phyloP scores from a whole-genome alignment of 2,329 filamentous ascomycete genomes.

The Exophiala mesophila region DNA sequence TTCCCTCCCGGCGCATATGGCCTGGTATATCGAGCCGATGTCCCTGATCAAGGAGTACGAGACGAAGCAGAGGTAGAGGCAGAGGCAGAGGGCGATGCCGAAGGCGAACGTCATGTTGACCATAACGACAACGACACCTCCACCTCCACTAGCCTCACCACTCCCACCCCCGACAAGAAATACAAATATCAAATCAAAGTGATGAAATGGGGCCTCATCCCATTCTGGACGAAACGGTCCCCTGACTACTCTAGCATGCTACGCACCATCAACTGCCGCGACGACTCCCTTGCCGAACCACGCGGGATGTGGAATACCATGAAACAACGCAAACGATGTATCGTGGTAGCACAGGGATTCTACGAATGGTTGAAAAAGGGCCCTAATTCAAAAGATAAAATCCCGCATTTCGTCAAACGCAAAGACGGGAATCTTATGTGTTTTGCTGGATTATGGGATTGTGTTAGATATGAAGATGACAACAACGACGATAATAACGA shows the following conservation, averaged over 20 bases:
- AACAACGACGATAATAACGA: constrained; percentile 55
- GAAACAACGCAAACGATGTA: constrained; percentile 82
- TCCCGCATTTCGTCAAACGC: constrained; percentile 78
- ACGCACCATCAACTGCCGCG: constrained; percentile 91
- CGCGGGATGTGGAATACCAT: constrained; percentile 87
- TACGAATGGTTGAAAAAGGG: constrained; percentile 91
- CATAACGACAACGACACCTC: constrained; percentile 1
- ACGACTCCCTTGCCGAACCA: constrained; percentile 72
- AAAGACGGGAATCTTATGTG: constrained; percentile 81
- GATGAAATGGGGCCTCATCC: constrained; percentile 95
- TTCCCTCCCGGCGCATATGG: constrained; percentile 86
- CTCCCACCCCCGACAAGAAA: background rate
- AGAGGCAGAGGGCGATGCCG: background rate
- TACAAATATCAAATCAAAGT: constrained; percentile 75
- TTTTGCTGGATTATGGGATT: constrained; percentile 89
- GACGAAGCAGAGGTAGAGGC: constrained; percentile 20
- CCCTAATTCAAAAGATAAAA: constrained; percentile 65
- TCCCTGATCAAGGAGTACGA: constrained; percentile 56
- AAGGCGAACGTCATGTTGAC: constrained; percentile 5
- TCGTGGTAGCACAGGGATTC: constrained; percentile 86
- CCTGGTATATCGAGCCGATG: constrained; percentile 76
- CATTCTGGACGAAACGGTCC: constrained; percentile 84
- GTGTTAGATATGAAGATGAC: constrained; percentile 70
- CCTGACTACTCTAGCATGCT: constrained; percentile 72
- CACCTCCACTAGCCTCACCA: constrained; percentile 4